These are phyloP conservation scores for Breviolum minutum DNA, from an alignment of 73 alveolate species.

Conservation along the genomic window DNA sequence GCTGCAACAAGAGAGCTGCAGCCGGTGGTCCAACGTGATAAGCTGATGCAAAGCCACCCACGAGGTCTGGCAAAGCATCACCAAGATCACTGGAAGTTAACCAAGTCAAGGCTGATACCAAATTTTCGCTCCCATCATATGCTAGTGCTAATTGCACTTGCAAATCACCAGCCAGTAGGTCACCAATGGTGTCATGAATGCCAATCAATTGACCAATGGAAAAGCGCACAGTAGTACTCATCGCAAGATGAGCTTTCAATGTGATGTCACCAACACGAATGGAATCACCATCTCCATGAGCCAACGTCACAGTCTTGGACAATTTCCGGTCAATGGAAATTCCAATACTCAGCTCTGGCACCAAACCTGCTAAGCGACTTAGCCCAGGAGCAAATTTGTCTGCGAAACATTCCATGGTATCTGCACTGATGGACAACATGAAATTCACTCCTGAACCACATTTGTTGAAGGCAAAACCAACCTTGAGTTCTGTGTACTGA, in stretches of 20 bases:
- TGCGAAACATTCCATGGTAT: conserved; percentile 77
- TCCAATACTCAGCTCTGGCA: conserved; percentile 74
- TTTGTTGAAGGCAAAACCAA: conserved; percentile 75
- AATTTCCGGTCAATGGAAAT: conserved; percentile 48
- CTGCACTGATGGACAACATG: conserved; percentile 88
- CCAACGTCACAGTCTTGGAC: conserved; percentile 41
- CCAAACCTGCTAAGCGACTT: conserved; percentile 44
- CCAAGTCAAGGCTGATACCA: conserved; percentile 27
- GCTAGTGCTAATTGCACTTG: conserved; percentile 34
- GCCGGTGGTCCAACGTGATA: conserved; percentile 23
- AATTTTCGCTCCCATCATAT: conserved; percentile 22
- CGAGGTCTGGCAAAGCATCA: conserved; percentile 52
- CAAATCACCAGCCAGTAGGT: conserved; percentile 62
- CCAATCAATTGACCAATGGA: conserved; percentile 61
- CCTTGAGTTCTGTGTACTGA: conserved; percentile 80
- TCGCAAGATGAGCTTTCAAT: conserved; percentile 6
- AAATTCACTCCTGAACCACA: conserved; percentile 30
- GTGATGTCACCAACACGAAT: conserved; percentile 40
- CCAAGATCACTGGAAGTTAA: not conserved
- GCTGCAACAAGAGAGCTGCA: conserved; percentile 28
- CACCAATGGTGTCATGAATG: conserved; percentile 61
- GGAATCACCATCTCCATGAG: conserved; percentile 65
- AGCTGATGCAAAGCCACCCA: conserved; percentile 58
- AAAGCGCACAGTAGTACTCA: conserved; percentile 16
- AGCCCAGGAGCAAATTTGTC: conserved; percentile 68